Evolutionary conservation across 2,329 filamentous ascomycete genomes (phyloP).

Genomic region (Zymoseptoria tritici): DNA sequence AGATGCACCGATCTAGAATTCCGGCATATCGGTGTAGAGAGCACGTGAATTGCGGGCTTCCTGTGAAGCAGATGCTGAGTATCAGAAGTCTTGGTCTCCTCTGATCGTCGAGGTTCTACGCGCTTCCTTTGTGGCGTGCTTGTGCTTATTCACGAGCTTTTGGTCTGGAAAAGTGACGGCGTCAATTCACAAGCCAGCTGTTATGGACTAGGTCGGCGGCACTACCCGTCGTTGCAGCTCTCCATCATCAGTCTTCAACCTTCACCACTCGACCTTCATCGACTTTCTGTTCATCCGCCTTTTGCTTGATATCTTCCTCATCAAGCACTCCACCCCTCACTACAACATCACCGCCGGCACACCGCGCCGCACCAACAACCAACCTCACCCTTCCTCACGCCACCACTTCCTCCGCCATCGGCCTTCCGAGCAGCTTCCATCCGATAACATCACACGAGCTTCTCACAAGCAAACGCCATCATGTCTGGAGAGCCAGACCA

Average conservation of each 20-base stretch:
- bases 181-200: not conserved
- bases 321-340: not conserved
- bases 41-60: not conserved
- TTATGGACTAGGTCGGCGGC: not conserved
- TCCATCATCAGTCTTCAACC: not conserved
- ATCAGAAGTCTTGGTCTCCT: not conserved
- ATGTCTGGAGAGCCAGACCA: constrained; percentile 47
- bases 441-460: constrained; percentile 11
- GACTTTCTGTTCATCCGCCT: not conserved
- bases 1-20: not conserved
- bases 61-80: not conserved
- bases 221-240: not conserved
- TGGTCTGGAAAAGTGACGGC: not conserved
- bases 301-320: not conserved
- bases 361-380: not conserved
- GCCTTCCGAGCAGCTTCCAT: constrained; percentile 3
- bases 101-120: not conserved
- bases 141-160: not conserved
- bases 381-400: not conserved
- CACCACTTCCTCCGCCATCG: constrained; percentile 3
- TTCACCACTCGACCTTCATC: not conserved
- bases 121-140: not conserved
- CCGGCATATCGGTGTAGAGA: not conserved
- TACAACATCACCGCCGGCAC: constrained; percentile 1
- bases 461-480: constrained; percentile 11